A percentile compares a stretch with the other conserved stretches of the same genome.
phyloP scores from a whole-genome alignment of 208 protist genomes.

The Blastocrithidia nonstop region DNA sequence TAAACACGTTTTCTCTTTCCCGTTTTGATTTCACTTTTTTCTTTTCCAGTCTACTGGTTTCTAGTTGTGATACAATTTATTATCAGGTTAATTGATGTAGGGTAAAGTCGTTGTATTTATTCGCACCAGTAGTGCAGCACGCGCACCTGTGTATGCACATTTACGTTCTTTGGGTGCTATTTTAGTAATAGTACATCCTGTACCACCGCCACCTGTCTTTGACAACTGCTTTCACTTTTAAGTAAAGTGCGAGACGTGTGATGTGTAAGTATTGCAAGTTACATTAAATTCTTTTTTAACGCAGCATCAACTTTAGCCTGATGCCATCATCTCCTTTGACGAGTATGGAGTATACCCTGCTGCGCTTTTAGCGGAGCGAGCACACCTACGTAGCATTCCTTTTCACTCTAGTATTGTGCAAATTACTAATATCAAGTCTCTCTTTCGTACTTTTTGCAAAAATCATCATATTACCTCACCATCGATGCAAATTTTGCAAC shows the following conservation, averaged over 20 bases:
- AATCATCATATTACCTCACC: conserved; percentile 19
- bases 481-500: conserved; percentile 6
- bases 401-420: conserved; percentile 24
- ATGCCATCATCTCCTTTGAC: conserved; percentile 71
- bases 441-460: conserved; percentile 31
- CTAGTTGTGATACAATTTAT: too few relatives aligned
- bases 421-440: conserved; percentile 33
- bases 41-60: conserved; percentile 1
- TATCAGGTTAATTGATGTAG: conserved; percentile 23
- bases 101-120: conserved; percentile 52
- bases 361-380: conserved; percentile 15
- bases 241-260: conserved; percentile 31
- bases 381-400: conserved; percentile 17
- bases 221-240: conserved; percentile 32
- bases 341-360: conserved; percentile 70
- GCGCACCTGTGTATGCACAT: conserved; percentile 38
- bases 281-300: conserved; percentile 15
- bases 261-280: conserved; percentile 12
- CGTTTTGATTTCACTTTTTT: conserved; percentile 4
- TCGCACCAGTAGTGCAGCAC: conserved; percentile 46
- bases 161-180: conserved; percentile 18
- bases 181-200: conserved; percentile 42
- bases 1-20: not conserved
- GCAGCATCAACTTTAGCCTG: conserved; percentile 5
- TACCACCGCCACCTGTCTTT: conserved; percentile 10